Conservation (phyloP, 106 monocot genomes). For the Cymbidium sinense region DNA sequence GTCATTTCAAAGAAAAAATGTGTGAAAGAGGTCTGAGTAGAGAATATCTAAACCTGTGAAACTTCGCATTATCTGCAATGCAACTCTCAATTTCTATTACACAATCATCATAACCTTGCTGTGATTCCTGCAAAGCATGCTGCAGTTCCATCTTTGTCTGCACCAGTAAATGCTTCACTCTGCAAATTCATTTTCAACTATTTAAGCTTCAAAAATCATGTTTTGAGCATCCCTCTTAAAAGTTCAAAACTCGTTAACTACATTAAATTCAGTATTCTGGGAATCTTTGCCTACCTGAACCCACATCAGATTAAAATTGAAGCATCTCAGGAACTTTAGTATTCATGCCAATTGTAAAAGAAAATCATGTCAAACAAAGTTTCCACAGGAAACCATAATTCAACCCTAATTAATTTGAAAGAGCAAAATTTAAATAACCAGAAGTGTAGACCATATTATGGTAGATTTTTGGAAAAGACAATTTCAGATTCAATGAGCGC, state of each 20-base stretch:
- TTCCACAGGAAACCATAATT: neutral
- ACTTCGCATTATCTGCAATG: slow-evolving; percentile 65
- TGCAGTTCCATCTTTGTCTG: slow-evolving; percentile 74
- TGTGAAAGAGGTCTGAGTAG: neutral
- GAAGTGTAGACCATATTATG: neutral
- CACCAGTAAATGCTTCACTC: slow-evolving; percentile 67
- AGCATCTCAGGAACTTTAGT: neutral
- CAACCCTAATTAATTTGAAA: neutral
- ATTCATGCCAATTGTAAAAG: neutral
- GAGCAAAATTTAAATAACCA: neutral
- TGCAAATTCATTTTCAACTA: slow-evolving; percentile 21
- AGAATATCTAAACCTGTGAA: slow-evolving; percentile 56
- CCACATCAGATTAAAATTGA: neutral
- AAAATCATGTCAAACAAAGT: neutral
- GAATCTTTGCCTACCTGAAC: neutral
- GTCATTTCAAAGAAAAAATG: slow-evolving; percentile 1
- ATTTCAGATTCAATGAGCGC: neutral
- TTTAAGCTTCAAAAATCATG: neutral
- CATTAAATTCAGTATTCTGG: neutral
- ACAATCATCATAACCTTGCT: slow-evolving; percentile 37
- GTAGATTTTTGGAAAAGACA: neutral
- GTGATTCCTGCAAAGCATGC: slow-evolving; percentile 45
- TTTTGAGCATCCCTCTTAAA: neutral
- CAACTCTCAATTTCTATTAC: slow-evolving; percentile 82
- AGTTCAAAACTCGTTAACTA: neutral